Evolutionary conservation across 2,329 filamentous ascomycete species (phyloP), one percentile per base, ranked within the genome.

Genomic region (Exophiala sp.): DNA sequence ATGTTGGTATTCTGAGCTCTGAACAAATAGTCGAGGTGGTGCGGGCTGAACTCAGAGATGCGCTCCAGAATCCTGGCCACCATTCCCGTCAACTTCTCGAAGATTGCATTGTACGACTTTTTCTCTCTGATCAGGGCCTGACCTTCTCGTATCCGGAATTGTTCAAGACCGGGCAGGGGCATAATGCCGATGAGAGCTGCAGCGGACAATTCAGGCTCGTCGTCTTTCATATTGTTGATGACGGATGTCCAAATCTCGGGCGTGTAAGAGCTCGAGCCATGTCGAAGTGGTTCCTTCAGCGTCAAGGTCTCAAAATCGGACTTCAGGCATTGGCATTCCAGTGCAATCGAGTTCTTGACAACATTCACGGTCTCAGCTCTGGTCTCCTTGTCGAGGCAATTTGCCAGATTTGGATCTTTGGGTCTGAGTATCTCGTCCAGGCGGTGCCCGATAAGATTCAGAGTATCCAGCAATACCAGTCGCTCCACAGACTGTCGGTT

Each of bases 231-330:
- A 21, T 82, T 79, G 43, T 82, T 77, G 40, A 87, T 74, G 40
- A 90, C 84, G 1, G 81, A 77, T 56, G 88, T 85, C 85, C 90
- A 96, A 35, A 95, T 80, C 13, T 81, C 77, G 13, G 83, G 75
- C 0, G 88, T 91, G 49, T 87, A 79, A 14, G 83, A 81, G 56
- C 80, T 80, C 35, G 85, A 66, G 50, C 86, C 79, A 58, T 82
- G 77, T 43, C 85, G 84, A 16, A 88, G 76, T 37, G 77, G 73
- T 37, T 76, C 75, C 16, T 76, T 75, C 7, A 75, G 72, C 16
- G 79, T 73, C 46, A 95, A 78, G 4, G 82, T 77, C 48, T 79
- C 77, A 61, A 81, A 85, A 63, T 90, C 85, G 44, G 81, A 78
- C 42, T 76, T 77, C 3, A 88, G 73, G 23, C 83, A 83, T 55